Conservation (phyloP, 441 rosid species). For the Euphorbia celastroides region DNA sequence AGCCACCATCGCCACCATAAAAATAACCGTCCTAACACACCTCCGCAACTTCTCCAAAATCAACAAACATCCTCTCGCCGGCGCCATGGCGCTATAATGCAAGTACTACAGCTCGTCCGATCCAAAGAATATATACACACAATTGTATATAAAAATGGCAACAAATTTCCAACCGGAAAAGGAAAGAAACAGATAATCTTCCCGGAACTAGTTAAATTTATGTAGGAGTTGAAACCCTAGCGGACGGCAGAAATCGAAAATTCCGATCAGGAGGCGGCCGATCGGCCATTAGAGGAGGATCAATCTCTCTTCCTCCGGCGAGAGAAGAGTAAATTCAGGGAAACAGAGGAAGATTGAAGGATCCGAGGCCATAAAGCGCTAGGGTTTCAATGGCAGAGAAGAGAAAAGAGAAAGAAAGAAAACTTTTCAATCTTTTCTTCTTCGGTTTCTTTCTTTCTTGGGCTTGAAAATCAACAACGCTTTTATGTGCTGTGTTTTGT, state of each 20-base stretch:
- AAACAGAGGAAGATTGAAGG: not conserved
- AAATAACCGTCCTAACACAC: conserved; percentile 59
- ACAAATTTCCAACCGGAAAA: not conserved
- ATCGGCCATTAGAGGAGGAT: conserved; percentile 21
- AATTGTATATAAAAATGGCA: not conserved
- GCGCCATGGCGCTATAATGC: conserved; percentile 30
- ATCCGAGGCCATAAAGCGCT: conserved; percentile 7
- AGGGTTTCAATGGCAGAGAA: conserved; percentile 19
- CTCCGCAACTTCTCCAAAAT: conserved; percentile 65
- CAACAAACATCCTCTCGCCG: conserved; percentile 36
- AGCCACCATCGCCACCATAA: conserved; percentile 83
- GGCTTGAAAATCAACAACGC: conserved; percentile 6
- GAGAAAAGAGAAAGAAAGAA: not conserved
- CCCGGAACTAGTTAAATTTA: not conserved
- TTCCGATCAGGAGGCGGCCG: conserved; percentile 19
- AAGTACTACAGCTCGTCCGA: conserved; percentile 9
- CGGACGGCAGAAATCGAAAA: conserved; percentile 4
- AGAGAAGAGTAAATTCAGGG: not conserved
- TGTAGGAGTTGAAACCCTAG: conserved; percentile 27
- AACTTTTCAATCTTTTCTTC: not conserved
- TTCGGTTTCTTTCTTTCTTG: not conserved
- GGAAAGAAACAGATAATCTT: not conserved
- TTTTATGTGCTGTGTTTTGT: conserved; percentile 4
- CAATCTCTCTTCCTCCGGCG: conserved; percentile 13
- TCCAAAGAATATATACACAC: not conserved